A percentile compares a stretch with the other conserved stretches of the same genome.
phyloP scores from a whole-genome alignment of 371 early-diverging fungal species.

The Capillidium heterosporum region DNA sequence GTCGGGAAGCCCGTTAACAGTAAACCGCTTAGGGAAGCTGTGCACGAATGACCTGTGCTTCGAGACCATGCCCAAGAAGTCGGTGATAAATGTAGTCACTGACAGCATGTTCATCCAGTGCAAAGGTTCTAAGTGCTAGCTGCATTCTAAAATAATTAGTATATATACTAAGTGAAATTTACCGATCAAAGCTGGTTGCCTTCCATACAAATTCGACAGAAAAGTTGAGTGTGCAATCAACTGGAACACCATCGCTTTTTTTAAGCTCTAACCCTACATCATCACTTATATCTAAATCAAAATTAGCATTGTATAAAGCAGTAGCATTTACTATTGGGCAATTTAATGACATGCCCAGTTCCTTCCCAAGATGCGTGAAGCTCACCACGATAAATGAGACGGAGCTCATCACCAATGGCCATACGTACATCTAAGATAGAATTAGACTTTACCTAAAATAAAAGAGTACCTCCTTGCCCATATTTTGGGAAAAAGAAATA shows the following conservation, averaged over 20 bases:
- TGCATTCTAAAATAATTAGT: constrained; percentile 74
- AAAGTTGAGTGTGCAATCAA: constrained; percentile 81
- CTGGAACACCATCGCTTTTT: constrained; percentile 42
- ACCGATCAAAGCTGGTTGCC: constrained; percentile 88
- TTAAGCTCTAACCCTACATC: constrained; percentile 80
- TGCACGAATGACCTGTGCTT: constrained; percentile 47
- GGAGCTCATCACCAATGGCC: constrained; percentile 91
- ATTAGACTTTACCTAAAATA: not conserved
- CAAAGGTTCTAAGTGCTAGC: constrained; percentile 85
- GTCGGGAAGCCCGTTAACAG: constrained; percentile 84
- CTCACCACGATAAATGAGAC: constrained; percentile 75
- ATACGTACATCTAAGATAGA: constrained; percentile 54
- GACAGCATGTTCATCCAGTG: constrained; percentile 81
- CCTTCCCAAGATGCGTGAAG: constrained; percentile 73
- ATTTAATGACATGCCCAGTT: constrained; percentile 84
- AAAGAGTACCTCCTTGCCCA: constrained; percentile 39
- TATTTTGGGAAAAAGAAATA: constrained; percentile 84
- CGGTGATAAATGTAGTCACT: constrained; percentile 90
- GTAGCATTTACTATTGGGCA: constrained; percentile 69
- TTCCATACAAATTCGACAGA: constrained; percentile 99
- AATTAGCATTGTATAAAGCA: no score
- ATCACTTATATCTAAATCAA: constrained; percentile 60
- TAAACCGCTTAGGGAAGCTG: constrained; percentile 69
- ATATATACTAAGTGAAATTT: constrained; percentile 24
- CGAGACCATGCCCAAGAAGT: constrained; percentile 82